Percentiles rank a stretch among this genome's conserved stretches.
Conservation (phyloP, 345 rosid species). For the Gossypium mustelinum region DNA sequence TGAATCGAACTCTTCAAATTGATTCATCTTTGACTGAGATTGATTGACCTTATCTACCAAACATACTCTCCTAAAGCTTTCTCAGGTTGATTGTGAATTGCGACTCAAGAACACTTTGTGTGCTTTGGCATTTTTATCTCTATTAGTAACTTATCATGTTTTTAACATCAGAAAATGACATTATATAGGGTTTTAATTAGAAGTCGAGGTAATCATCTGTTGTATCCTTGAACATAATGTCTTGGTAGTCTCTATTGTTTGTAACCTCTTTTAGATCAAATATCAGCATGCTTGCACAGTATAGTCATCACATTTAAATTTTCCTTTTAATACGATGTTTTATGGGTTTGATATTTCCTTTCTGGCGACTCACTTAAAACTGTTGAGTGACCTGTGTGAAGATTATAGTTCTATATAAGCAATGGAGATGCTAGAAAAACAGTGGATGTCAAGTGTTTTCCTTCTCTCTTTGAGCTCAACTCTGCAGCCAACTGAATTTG, state of each 20-base stretch:
- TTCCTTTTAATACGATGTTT: not conserved
- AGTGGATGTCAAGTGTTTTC: not conserved
- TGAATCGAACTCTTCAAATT: constrained; percentile 2
- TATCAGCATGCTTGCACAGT: not conserved
- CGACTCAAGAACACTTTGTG: not conserved
- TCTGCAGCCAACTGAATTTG: not conserved
- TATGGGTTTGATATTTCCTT: not conserved
- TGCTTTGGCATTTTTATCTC: not conserved
- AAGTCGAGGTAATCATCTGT: not conserved
- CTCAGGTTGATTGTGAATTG: not conserved
- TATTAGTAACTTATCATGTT: not conserved
- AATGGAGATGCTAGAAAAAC: not conserved
- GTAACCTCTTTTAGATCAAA: not conserved
- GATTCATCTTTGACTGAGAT: not conserved
- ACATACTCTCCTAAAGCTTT: not conserved
- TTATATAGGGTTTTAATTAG: not conserved
- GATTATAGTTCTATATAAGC: not conserved
- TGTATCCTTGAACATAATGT: not conserved
- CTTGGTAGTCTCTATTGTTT: not conserved
- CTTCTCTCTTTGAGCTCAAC: not conserved
- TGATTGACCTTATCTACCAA: not conserved
- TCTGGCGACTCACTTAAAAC: not conserved
- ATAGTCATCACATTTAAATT: not conserved
- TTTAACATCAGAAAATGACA: not conserved
- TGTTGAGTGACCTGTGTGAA: not conserved